These are phyloP conservation scores for Russula griseocarnosa DNA, from an alignment of 768 basidiomycete species.

Conservation along the genomic window DNA sequence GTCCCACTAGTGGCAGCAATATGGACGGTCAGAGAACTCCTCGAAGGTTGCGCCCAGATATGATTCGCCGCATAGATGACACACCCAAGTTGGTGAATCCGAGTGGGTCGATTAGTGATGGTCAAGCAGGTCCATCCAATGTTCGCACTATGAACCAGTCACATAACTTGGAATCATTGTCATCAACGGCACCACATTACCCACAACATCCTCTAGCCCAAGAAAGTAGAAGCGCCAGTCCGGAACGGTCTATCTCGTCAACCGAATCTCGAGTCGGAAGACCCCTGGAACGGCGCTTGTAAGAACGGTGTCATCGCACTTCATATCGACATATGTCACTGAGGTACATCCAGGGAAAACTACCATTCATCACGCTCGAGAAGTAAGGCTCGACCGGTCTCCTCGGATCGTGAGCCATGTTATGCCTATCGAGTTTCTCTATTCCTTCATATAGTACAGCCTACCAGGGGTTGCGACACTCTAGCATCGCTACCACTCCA, in stretches of 20 bases:
- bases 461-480: neutral
- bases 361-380: neutral
- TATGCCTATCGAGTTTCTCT: neutral
- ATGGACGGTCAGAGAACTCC: constrained; percentile 3
- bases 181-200: neutral
- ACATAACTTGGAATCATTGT: neutral
- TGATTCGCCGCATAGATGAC: constrained; percentile 72
- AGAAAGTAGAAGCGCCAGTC: constrained; percentile 3
- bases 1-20: neutral
- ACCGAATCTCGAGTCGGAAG: constrained; percentile 1
- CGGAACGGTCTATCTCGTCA: neutral
- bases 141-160: neutral
- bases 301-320: neutral
- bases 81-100: constrained; percentile 69
- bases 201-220: constrained; percentile 4
- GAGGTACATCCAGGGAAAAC: constrained; percentile 3
- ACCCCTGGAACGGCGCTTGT: constrained; percentile 4
- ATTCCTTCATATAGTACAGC: constrained; percentile 5
- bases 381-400: neutral
- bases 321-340: neutral
- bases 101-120: constrained; percentile 64
- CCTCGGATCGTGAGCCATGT: constrained; percentile 11
- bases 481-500: constrained; percentile 1
- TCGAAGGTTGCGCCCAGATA: constrained; percentile 51
- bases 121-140: constrained; percentile 29